Conservation (phyloP, 345 rosid genomes). For the Arabidopsis suecica region DNA sequence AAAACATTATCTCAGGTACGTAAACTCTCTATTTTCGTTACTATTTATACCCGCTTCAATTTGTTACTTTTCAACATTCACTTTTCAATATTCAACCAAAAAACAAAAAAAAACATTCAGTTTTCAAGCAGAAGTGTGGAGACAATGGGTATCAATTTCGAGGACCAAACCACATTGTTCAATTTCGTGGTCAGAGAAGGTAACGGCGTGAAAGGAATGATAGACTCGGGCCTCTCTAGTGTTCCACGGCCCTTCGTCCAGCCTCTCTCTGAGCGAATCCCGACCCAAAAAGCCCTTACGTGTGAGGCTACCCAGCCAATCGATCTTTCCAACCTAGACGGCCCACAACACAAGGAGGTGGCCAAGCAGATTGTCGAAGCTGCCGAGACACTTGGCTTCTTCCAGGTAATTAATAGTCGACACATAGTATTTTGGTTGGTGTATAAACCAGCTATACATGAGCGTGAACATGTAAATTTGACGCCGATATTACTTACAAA, state of each 20-base stretch:
- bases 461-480: neutral
- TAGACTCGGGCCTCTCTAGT: conserved; percentile 52
- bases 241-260: conserved; percentile 53
- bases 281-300: conserved; percentile 32
- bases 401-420: conserved; percentile 40
- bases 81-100: neutral
- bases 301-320: conserved; percentile 44
- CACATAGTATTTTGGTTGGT: neutral
- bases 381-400: conserved; percentile 62
- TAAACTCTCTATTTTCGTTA: neutral
- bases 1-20: conserved; percentile 3
- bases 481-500: neutral
- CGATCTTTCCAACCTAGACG: conserved; percentile 53
- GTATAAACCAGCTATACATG: neutral
- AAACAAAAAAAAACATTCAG: neutral
- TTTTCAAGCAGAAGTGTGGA: neutral
- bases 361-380: conserved; percentile 50
- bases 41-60: conserved; percentile 17
- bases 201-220: conserved; percentile 62
- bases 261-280: conserved; percentile 54
- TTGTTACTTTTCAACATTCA: conserved; percentile 23
- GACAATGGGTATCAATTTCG: conserved; percentile 38
- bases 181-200: conserved; percentile 60
- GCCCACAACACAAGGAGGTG: conserved; percentile 49
- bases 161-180: conserved; percentile 49